Evolutionary conservation across 208 protist genomes (phyloP).

Genomic region (Eutreptiella sp.): DNA sequence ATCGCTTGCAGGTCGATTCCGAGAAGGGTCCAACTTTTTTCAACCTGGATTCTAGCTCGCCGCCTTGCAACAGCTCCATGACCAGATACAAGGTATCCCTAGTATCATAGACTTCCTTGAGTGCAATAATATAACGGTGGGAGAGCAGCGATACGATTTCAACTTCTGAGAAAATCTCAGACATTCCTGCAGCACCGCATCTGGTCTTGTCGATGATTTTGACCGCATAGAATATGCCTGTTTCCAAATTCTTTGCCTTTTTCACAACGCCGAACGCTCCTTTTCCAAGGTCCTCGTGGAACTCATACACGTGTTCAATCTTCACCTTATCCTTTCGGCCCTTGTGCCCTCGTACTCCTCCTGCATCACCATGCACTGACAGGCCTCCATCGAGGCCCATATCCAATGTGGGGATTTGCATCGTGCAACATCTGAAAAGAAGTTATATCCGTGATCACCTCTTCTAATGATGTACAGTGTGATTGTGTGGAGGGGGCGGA

Average conservation of each 20-base stretch:
- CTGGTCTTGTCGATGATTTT: conserved; percentile 70
- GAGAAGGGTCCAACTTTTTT: conserved; percentile 36
- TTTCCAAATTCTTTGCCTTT: conserved; percentile 44
- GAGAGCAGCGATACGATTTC: conserved; percentile 77
- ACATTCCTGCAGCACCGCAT: conserved; percentile 38
- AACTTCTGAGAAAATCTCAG: conserved; percentile 69
- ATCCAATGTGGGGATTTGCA: no score
- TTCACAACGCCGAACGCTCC: conserved; percentile 72
- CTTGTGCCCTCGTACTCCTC: no score
- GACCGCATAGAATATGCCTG: conserved; percentile 49
- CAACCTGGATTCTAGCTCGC: conserved; percentile 56
- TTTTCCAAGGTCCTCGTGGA: conserved; percentile 61
- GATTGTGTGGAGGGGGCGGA: no score
- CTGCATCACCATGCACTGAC: no score
- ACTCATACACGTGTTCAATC: conserved; percentile 48
- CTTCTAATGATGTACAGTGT: no score
- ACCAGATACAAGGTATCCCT: conserved; percentile 69
- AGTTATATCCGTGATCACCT: no score
- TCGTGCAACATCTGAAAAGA: no score
- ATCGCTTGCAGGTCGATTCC: conserved; percentile 37
- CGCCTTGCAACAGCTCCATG: conserved; percentile 77
- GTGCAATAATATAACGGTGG: conserved; percentile 77
- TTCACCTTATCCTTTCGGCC: no score
- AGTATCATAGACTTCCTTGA: conserved; percentile 74
- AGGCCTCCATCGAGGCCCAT: no score